A percentile compares a stretch with the other conserved stretches of the same genome.
phyloP scores from a whole-genome alignment of 805 yeast species.

The Pachysolen tannophilus region DNA sequence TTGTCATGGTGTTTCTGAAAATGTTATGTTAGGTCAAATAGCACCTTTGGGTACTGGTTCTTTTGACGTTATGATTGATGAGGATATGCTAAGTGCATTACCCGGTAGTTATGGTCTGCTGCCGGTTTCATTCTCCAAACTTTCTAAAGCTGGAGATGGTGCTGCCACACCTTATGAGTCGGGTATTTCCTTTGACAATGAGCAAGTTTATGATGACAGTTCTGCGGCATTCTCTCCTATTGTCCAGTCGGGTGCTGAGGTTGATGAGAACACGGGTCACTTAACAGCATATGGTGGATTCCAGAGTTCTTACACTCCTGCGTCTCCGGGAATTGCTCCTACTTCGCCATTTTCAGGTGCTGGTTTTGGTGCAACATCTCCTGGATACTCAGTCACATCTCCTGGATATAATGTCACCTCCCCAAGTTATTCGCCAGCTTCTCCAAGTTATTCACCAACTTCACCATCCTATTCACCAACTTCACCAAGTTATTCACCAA shows the following conservation, averaged over 20 bases:
- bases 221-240: conserved; percentile 90
- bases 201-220: conserved; percentile 36
- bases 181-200: conserved; percentile 46
- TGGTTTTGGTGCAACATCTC: conserved; percentile 46
- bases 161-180: conserved; percentile 88
- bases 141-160: conserved; percentile 51
- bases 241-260: conserved; percentile 70
- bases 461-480: conserved; percentile 69
- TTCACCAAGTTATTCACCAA: conserved; percentile 62
- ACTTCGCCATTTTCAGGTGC: conserved; percentile 55
- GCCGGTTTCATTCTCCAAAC: conserved; percentile 30
- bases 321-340: conserved; percentile 32
- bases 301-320: conserved; percentile 30
- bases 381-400: conserved; percentile 41
- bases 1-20: conserved; percentile 97
- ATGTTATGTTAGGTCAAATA: conserved; percentile 94
- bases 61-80: conserved; percentile 92
- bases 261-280: conserved; percentile 69
- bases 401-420: conserved; percentile 73
- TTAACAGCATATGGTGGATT: conserved; percentile 83
- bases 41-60: conserved; percentile 99
- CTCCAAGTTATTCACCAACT: conserved; percentile 60
- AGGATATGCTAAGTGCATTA: conserved; percentile 63
- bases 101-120: conserved; percentile 38
- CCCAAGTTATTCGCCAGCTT: conserved; percentile 61